phyloP scores from a whole-genome alignment of 1,139 yeast species.

The Eremothecium cymbalariae region DNA sequence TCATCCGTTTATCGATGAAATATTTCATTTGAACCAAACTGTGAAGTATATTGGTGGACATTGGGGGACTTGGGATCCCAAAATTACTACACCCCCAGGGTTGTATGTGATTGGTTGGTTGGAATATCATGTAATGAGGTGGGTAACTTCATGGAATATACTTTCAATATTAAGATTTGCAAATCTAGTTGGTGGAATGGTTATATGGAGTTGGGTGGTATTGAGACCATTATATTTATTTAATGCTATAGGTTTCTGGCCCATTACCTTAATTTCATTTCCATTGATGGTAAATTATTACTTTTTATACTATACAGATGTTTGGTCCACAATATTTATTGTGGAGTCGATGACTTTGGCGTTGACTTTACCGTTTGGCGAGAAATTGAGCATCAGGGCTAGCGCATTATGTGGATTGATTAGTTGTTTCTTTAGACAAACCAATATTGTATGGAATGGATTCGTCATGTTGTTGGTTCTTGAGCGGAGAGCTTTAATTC shows the following conservation, averaged over 20 bases:
- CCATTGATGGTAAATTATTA: slow-evolving; percentile 72
- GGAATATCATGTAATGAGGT: slow-evolving; percentile 33
- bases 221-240: slow-evolving; percentile 33
- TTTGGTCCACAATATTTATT: slow-evolving; percentile 76
- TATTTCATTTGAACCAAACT: slow-evolving; percentile 79
- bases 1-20: slow-evolving; percentile 50
- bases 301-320: slow-evolving; percentile 81
- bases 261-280: slow-evolving; percentile 44
- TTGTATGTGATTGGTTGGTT: slow-evolving; percentile 58
- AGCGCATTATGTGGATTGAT: slow-evolving; percentile 44
- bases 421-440: slow-evolving; percentile 75
- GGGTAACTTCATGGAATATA: slow-evolving; percentile 30
- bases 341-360: slow-evolving; percentile 42
- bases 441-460: slow-evolving; percentile 80
- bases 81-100: slow-evolving; percentile 97
- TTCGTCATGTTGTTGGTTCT: slow-evolving; percentile 52
- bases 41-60: slow-evolving; percentile 53
- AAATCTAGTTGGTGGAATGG: slow-evolving; percentile 56
- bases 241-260: slow-evolving; percentile 40
- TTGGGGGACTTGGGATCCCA: slow-evolving; percentile 69
- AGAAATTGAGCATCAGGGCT: slow-evolving; percentile 28
- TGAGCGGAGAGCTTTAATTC: slow-evolving; percentile 41
- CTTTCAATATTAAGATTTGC: slow-evolving; percentile 45
- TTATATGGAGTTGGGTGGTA: slow-evolving; percentile 42
- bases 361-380: slow-evolving; percentile 32